Base-by-base conservation (phyloP, 768 basidiomycete species). In the Boletus tylopilopsis region DNA sequence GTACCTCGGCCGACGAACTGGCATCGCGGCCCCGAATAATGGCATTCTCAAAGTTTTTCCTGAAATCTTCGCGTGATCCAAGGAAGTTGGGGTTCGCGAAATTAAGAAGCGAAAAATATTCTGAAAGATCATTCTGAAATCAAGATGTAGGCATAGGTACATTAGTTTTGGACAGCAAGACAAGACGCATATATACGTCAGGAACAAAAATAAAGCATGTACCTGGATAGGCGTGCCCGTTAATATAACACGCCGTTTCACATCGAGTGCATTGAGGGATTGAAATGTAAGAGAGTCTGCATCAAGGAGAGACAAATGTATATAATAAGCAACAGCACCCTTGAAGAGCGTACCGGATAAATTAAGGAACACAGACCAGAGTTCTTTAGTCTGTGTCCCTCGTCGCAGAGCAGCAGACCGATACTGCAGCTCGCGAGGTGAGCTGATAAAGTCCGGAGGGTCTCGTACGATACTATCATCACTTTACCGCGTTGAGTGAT, bases 401-500 rank as follows among this genome's bases (percentile, higher is more conserved):
- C 95, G 60, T 99, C 95, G 54, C 93, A 95, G 25, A 99, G 80
- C n/a, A 99, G 71, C 15, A 99, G 70, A 2, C 96, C 96, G 40
- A 99, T 89, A 44, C 76, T 82, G 55, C 89, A 91, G 49, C 78
- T 80, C 4, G 84, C 83, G 11, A 98, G 76, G 60, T 94, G 81
- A 0, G 69, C 81, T 8, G 84, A 78, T 12, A 97, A 73, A 5
- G 86, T 86, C 18, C 95, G 83, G 44, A 99, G 77, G 0, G 92
- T 95, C 67, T 99, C 95, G 57, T 99, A 99, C 0, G 96, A 98
- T 6, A 96, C 94, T 56, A 99, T 97, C 90, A 99, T 92, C 38
- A 98, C 95, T 94, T 53, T 0, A 25, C 35, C n/a, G 45, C 24
- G 22, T 30, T 16, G 27, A 23, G 30, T 29, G 8, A 37, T 45